A percentile compares a stretch with the other conserved stretches of the same genome.
phyloP scores from a whole-genome alignment of 1,284 basidiomycete species.

The Ustilago sp. region DNA sequence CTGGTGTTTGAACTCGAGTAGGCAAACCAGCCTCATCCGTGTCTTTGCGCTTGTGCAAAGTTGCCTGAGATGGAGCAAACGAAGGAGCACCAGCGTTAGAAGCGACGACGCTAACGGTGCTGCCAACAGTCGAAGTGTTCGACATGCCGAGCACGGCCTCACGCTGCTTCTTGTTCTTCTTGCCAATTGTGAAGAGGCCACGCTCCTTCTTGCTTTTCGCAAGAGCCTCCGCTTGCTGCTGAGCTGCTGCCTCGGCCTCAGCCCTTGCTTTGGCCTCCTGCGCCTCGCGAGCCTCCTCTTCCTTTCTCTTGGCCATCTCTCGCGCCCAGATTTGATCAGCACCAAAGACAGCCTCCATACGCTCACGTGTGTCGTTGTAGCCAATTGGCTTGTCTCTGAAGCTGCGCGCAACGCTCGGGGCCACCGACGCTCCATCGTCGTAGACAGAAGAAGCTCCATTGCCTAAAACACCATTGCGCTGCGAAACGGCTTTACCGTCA shows the following conservation, averaged over 20 bases:
- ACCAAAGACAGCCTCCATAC: conserved; percentile 67
- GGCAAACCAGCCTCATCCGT: conserved; percentile 6
- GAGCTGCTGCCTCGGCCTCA: conserved; percentile 25
- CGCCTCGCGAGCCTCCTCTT: conserved; percentile 54
- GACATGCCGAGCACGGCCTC: conserved; percentile 16
- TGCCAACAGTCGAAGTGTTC: conserved; percentile 21
- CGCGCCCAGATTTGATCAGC: conserved; percentile 50
- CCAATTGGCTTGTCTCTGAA: conserved; percentile 62
- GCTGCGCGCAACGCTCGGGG: conserved; percentile 49
- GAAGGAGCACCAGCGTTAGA: conserved; percentile 17
- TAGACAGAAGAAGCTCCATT: conserved; percentile 11
- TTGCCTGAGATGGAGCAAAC: conserved; percentile 2
- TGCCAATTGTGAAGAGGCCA: conserved; percentile 24
- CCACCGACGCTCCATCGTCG: conserved; percentile 47
- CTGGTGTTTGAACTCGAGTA: conserved; percentile 28
- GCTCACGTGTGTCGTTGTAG: conserved; percentile 64
- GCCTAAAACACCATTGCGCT: conserved; percentile 8
- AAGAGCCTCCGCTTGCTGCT: conserved; percentile 20
- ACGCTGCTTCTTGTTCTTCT: conserved; percentile 40
- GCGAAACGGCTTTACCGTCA: conserved; percentile 14
- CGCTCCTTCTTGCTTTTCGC: conserved; percentile 42
- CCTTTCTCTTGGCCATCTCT: conserved; percentile 59
- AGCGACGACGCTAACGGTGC: conserved; percentile 26
- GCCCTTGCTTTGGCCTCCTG: conserved; percentile 27
- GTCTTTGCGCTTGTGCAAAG: conserved; percentile 13